Conservation (phyloP, 495 filamentous ascomycete species). For the Daldinia vernicosa region DNA sequence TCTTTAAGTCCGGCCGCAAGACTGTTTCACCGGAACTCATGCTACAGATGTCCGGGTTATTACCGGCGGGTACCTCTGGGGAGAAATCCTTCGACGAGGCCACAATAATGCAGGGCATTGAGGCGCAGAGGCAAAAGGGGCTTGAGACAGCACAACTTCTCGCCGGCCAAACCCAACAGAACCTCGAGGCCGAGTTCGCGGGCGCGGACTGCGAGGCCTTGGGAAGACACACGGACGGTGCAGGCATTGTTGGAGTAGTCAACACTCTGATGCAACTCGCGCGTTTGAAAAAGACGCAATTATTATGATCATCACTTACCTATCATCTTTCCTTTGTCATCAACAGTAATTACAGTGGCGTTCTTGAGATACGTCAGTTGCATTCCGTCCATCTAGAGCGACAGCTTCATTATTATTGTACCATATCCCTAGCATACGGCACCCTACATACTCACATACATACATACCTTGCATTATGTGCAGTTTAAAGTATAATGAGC, state of each 20-base stretch:
- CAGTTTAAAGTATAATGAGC: not conserved
- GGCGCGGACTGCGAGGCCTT: conserved; percentile 52
- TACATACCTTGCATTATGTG: not conserved
- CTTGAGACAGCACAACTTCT: conserved; percentile 63
- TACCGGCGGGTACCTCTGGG: conserved; percentile 57
- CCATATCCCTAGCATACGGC: conserved; percentile 1
- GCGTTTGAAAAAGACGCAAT: conserved; percentile 47
- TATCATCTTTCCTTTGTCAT: conserved; percentile 23
- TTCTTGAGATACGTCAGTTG: conserved; percentile 11
- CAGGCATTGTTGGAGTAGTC: conserved; percentile 46
- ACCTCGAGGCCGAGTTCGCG: conserved; percentile 53
- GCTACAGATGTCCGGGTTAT: conserved; percentile 69
- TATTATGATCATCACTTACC: conserved; percentile 41
- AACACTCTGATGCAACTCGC: conserved; percentile 47
- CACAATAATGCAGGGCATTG: conserved; percentile 65
- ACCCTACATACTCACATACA: not conserved
- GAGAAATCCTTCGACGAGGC: conserved; percentile 47
- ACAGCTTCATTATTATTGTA: conserved; percentile 20
- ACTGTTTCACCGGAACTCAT: conserved; percentile 85
- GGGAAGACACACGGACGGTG: conserved; percentile 47
- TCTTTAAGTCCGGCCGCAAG: conserved; percentile 84
- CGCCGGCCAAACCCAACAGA: conserved; percentile 55
- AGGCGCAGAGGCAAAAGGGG: conserved; percentile 65
- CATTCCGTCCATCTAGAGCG: conserved; percentile 11
- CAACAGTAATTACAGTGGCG: conserved; percentile 22